Percentiles rank a stretch among this genome's conserved stretches.
Conservation (phyloP, 805 yeast species). For the Saturnispora mendoncae region DNA sequence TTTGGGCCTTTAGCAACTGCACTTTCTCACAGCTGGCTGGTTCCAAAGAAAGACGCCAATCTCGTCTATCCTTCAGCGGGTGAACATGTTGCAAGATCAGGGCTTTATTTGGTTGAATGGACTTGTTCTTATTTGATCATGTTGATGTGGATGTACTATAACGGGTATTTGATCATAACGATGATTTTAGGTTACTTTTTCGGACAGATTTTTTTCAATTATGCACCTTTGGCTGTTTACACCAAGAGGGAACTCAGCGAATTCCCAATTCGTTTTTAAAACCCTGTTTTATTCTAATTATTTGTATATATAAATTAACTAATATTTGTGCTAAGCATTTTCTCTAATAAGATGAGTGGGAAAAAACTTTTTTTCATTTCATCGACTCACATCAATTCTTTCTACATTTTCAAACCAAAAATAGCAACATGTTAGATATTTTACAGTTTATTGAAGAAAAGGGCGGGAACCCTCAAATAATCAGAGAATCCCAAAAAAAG, state of each 20-base stretch:
- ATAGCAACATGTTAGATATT: constrained; percentile 77
- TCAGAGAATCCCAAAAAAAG: constrained; percentile 82
- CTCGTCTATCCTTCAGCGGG: constrained; percentile 31
- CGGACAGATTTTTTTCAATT: constrained; percentile 43
- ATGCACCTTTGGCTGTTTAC: constrained; percentile 21
- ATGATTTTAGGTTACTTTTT: constrained; percentile 54
- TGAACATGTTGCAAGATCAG: constrained; percentile 45
- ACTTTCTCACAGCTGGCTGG: constrained; percentile 24
- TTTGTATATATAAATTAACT: no score
- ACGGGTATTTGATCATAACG: constrained; percentile 56
- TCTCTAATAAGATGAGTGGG: no score
- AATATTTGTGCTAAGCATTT: constrained; percentile 1
- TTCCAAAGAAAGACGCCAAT: constrained; percentile 11
- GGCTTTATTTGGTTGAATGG: constrained; percentile 50
- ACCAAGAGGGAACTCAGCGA: constrained; percentile 6
- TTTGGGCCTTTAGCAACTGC: constrained; percentile 20
- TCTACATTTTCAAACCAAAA: neutral
- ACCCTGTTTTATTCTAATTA: neutral
- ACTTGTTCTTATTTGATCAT: constrained; percentile 56
- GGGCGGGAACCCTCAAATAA: constrained; percentile 91
- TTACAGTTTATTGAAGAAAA: constrained; percentile 87
- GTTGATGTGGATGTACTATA: constrained; percentile 69
- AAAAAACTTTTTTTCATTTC: no score
- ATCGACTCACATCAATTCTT: no score
- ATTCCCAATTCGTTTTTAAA: constrained; percentile 7